Base-by-base conservation (phyloP, 129 eudicot genomes). In the Artemisia tridentata region DNA sequence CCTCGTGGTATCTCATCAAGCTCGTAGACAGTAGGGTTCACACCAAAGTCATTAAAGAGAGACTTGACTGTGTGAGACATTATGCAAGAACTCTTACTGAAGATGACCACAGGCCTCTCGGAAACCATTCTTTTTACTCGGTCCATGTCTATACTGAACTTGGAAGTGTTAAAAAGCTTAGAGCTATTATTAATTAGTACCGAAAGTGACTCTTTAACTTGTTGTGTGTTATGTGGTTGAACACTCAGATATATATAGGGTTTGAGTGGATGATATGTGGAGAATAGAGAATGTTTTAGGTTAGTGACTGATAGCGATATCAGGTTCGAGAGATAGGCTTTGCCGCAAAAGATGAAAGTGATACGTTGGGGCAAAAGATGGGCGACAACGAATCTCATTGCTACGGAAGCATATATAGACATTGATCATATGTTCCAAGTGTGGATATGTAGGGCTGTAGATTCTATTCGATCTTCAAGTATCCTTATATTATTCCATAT, bases 81-180 rank as follows among this genome's bases (percentile, higher is more conserved):
- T 84, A 86, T 78, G 74, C 95, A 90, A 9, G 74, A 58, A 47
- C 64, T 91, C 84, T 85, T 88, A 76, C 92, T 91, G 65, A 88
- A 91, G 81, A 91, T 84, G 75, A 88, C 97, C 72, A 86, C 82
- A 12, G 96, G 89, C 78, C 75, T 87, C 46, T 85, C 89, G 0
- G 83, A 67, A 73, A 87, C 95, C 85, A 90, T 81, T 54, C 27
- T 71, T 48, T 73, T 79, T 21, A 90, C 82, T 27, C 68, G 73
- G 3, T 91, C 95, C 95, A 91, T 87, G 14, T 31, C 41, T 18
- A 19, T 20, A 3, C 0, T 10, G 5, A 72, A 43, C 23, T 38
- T 11, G 29, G 17, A n/a, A 14, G 6, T 21, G 16, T 15, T 72
- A 13, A 48, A 3, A 29, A 20, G 21, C 3, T 7, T 16, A 25